These are phyloP conservation scores for Pythium scleroteichum DNA, from an alignment of 352 stramenopile species.

Conservation along the genomic window DNA sequence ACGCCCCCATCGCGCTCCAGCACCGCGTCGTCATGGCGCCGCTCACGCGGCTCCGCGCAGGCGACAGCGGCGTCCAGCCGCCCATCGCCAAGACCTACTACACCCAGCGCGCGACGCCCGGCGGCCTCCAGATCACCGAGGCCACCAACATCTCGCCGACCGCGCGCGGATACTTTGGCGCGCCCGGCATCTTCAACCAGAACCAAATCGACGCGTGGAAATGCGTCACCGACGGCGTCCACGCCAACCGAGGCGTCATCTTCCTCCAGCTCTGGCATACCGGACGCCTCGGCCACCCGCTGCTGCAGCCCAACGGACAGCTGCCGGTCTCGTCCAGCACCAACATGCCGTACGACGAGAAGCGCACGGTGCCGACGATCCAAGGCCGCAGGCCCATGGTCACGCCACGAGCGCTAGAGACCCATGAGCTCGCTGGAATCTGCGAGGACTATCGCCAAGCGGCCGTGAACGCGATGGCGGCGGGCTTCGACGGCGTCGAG, in stretches of 20 bases:
- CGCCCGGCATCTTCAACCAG: conserved; percentile 41
- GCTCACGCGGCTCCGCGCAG: conserved; percentile 29
- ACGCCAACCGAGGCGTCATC: conserved; percentile 59
- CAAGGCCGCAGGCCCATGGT: conserved; percentile 25
- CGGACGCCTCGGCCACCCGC: conserved; percentile 48
- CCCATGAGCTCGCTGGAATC: conserved; percentile 56
- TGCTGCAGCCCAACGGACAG: neutral
- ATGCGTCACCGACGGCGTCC: conserved; percentile 45
- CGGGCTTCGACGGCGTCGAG: conserved; percentile 39
- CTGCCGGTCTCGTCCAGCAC: conserved; percentile 14
- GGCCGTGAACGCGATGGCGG: conserved; percentile 44
- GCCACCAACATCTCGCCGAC: conserved; percentile 30
- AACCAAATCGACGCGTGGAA: conserved; percentile 44
- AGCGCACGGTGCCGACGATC: neutral
- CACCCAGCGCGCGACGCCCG: conserved; percentile 30
- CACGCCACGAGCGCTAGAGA: conserved; percentile 47
- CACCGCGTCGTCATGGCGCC: conserved; percentile 44
- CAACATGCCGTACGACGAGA: conserved; percentile 8
- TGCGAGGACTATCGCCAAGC: conserved; percentile 61
- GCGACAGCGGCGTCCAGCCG: conserved; percentile 17
- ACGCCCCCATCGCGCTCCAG: conserved; percentile 29
- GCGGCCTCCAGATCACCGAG: conserved; percentile 44
- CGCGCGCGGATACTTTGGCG: conserved; percentile 21
- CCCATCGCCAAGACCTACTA: conserved; percentile 35
- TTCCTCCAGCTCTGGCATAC: conserved; percentile 76